Percentiles rank a stretch among this genome's conserved stretches.
These are phyloP conservation scores for Seminavis robusta DNA, from an alignment of 108 stramenopile genomes.

Conservation along the genomic window DNA sequence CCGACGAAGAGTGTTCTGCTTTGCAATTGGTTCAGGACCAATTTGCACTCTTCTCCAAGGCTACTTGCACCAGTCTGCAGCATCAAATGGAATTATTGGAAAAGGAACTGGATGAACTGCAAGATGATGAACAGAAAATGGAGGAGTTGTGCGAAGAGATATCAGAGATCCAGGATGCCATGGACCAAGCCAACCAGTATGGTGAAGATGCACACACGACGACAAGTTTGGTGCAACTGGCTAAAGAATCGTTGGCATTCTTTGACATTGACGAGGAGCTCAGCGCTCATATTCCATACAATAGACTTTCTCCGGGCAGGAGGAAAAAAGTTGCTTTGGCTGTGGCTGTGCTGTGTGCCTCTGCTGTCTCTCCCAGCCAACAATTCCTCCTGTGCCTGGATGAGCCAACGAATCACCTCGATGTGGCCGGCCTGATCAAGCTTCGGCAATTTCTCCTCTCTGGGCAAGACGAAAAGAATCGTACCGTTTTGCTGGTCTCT, in stretches of 20 bases:
- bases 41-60: background rate
- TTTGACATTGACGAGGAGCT: conserved; percentile 37
- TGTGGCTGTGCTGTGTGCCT: conserved; percentile 36
- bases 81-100: conserved; percentile 10
- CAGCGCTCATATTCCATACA: conserved; percentile 16
- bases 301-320: conserved; percentile 44
- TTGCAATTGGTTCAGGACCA: background rate
- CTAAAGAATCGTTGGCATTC: conserved; percentile 40
- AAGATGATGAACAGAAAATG: conserved; percentile 52
- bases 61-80: background rate
- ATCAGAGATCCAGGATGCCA: conserved; percentile 52
- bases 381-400: conserved; percentile 60
- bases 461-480: conserved; percentile 14
- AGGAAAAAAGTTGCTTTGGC: conserved; percentile 65
- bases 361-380: too few species aligned
- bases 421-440: conserved; percentile 81
- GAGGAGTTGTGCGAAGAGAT: conserved; percentile 70
- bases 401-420: conserved; percentile 81
- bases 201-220: conserved; percentile 6
- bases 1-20: background rate
- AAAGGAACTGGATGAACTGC: conserved; percentile 29
- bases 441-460: conserved; percentile 62
- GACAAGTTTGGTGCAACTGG: conserved; percentile 13
- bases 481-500: conserved; percentile 87
- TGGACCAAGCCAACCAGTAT: conserved; percentile 13